These are phyloP conservation scores for Podospora didyma DNA, from an alignment of 495 filamentous ascomycete genomes.

Conservation along the genomic window DNA sequence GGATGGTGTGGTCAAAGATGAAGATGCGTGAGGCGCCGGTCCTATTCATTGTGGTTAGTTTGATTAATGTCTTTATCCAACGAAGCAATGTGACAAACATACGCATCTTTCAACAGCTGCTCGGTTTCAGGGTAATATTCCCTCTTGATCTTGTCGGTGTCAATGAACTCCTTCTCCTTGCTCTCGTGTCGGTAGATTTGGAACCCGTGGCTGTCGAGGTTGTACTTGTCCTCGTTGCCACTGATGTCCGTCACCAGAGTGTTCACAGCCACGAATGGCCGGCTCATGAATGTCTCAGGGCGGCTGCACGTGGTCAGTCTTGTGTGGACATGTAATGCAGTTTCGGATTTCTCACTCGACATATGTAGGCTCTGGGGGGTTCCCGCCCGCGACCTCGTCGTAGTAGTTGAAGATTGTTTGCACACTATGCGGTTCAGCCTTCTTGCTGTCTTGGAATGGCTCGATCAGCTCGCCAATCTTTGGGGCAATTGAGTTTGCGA, in stretches of 20 bases:
- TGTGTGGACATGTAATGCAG: too few relatives aligned
- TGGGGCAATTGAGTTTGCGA: conserved; percentile 1
- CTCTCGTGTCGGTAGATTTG: conserved; percentile 35
- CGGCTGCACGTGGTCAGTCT: neutral
- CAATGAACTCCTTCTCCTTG: conserved; percentile 57
- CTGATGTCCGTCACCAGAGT: conserved; percentile 39
- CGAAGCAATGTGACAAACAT: conserved; percentile 33
- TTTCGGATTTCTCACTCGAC: conserved; percentile 21
- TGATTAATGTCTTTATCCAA: conserved; percentile 4
- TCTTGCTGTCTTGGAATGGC: conserved; percentile 5
- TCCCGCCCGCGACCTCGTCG: conserved; percentile 57
- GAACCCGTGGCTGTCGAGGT: conserved; percentile 42
- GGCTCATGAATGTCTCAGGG: neutral
- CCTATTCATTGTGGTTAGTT: conserved; percentile 32
- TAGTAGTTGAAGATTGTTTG: conserved; percentile 56
- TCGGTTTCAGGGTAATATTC: conserved; percentile 67
- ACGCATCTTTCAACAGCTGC: conserved; percentile 59
- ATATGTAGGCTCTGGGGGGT: conserved; percentile 47
- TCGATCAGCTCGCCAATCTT: neutral
- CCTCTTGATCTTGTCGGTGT: conserved; percentile 64
- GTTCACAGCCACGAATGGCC: neutral
- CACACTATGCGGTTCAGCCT: conserved; percentile 35
- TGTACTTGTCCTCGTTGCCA: conserved; percentile 35
- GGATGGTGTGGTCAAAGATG: conserved; percentile 76
- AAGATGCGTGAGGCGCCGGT: conserved; percentile 62